Conservation (phyloP, 805 yeast genomes). For the Candida nemodendra region DNA sequence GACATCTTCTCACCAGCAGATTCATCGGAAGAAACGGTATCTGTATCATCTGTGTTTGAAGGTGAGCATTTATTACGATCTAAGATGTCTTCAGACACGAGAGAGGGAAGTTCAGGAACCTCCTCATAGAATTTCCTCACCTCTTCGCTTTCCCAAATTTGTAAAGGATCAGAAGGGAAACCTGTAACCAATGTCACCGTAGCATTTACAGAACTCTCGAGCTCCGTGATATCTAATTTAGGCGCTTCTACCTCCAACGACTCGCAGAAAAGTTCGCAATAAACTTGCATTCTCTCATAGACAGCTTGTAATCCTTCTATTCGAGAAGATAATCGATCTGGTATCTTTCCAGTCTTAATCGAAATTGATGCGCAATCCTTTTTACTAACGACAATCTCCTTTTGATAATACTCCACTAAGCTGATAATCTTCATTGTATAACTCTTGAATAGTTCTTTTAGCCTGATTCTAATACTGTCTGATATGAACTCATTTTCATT, state of each 20-base stretch:
- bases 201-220: constrained; percentile 23
- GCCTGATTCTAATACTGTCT: constrained; percentile 25
- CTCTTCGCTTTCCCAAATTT: constrained; percentile 64
- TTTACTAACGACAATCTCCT: constrained; percentile 35
- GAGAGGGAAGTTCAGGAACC: constrained; percentile 42
- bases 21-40: constrained; percentile 1
- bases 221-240: constrained; percentile 28
- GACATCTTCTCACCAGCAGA: constrained; percentile 17
- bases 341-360: constrained; percentile 62
- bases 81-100: constrained; percentile 30
- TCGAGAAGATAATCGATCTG: constrained; percentile 32
- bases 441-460: constrained; percentile 39
- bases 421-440: constrained; percentile 44
- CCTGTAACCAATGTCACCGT: constrained; percentile 28
- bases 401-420: constrained; percentile 36
- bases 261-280: constrained; percentile 44
- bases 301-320: constrained; percentile 27
- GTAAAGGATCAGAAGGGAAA: constrained; percentile 7
- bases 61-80: constrained; percentile 15
- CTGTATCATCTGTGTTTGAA: background rate
- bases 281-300: constrained; percentile 44
- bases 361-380: constrained; percentile 51
- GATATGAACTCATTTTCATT: constrained; percentile 29
- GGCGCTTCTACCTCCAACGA: constrained; percentile 40
- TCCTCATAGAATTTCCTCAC: constrained; percentile 63